Percentiles rank a stretch among this genome's conserved stretches.
phyloP scores from a whole-genome alignment of 139 green algal species.

The Micromonas pusilla region DNA sequence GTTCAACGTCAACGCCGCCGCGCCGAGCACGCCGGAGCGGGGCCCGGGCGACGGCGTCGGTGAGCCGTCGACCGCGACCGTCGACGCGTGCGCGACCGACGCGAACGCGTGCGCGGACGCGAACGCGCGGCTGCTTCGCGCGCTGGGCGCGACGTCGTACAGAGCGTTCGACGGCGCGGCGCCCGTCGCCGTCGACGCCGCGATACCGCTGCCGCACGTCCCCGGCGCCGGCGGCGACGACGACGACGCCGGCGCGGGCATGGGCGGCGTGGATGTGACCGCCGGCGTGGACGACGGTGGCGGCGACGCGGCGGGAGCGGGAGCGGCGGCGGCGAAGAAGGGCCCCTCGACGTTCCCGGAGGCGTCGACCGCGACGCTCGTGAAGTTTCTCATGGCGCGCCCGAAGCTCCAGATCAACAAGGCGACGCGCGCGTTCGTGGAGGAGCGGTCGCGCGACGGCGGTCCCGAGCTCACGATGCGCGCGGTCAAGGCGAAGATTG shows the following conservation, averaged over 20 bases:
- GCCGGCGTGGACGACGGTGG: too few relatives aligned
- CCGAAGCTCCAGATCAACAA: not conserved
- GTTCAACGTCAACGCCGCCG: not conserved
- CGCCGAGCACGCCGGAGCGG: not conserved
- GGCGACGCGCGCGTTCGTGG: not conserved
- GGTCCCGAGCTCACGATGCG: not conserved
- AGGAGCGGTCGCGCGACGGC: not conserved
- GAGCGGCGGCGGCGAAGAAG: too few relatives aligned
- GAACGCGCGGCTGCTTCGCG: not conserved
- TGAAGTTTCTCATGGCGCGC: not conserved
- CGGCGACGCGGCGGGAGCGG: too few relatives aligned
- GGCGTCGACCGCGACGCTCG: not conserved
- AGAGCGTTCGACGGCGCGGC: not conserved
- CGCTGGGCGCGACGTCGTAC: not conserved
- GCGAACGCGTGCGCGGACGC: not conserved
- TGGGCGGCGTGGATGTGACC: not conserved
- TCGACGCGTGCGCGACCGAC: not conserved
- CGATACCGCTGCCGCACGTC: not conserved
- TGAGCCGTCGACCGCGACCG: not conserved
- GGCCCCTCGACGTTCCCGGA: too few relatives aligned
- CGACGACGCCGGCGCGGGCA: not conserved
- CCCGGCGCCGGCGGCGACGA: not conserved
- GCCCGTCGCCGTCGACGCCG: not conserved
- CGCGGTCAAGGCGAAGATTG: not conserved
- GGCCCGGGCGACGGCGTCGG: not conserved